Conservation (phyloP, 2,329 filamentous ascomycete genomes). For the Pseudogymnoascus sp. region DNA sequence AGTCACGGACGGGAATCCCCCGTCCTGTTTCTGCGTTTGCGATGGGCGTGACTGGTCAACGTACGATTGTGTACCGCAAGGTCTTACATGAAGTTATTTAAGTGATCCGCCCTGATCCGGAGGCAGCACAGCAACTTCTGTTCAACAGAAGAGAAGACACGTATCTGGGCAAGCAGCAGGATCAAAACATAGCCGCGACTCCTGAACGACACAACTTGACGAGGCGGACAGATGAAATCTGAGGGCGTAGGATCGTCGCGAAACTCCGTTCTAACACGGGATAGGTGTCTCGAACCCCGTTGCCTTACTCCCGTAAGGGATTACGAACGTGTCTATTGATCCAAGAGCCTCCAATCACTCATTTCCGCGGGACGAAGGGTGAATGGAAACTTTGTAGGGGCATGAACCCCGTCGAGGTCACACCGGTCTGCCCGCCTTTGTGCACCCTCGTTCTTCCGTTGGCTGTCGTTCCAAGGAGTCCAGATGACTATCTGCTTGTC, state of each 20-base stretch:
- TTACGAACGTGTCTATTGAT: background rate
- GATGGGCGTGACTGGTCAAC: background rate
- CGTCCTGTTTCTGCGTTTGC: background rate
- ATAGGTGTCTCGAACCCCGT: background rate
- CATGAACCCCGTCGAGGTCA: background rate
- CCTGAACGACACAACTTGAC: background rate
- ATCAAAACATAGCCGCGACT: background rate
- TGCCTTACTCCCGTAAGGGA: background rate
- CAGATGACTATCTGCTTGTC: background rate
- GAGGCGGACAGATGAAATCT: background rate
- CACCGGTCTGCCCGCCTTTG: background rate
- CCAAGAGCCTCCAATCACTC: background rate
- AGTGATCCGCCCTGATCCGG: background rate
- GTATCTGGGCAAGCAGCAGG: background rate
- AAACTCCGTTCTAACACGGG: background rate
- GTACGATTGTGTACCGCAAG: background rate
- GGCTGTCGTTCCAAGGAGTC: background rate
- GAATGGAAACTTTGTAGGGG: background rate
- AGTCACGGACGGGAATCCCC: background rate
- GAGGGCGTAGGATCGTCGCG: background rate
- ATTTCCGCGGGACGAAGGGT: background rate
- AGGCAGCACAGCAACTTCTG: background rate
- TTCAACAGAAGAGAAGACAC: background rate
- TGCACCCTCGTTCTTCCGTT: background rate
- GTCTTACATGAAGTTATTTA: background rate